A percentile compares a stretch with the other conserved stretches of the same genome.
Evolutionary conservation across 2,329 filamentous ascomycete species (phyloP).

Genomic region (Cladobotryum protrusum): DNA sequence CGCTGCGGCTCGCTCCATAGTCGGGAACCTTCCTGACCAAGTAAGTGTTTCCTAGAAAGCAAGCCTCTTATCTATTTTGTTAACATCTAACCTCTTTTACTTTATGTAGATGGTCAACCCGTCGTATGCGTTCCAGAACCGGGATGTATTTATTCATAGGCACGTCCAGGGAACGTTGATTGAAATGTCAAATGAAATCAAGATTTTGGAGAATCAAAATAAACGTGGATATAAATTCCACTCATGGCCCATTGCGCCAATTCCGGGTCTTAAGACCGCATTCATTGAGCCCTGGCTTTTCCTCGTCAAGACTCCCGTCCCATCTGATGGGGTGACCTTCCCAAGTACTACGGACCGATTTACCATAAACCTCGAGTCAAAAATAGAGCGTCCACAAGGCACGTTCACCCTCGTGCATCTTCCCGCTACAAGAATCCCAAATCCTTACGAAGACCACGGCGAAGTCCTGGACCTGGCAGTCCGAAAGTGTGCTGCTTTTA

Average conservation of each 20-base stretch:
- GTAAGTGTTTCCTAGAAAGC: neutral
- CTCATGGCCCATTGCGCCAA: conserved; percentile 26
- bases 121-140: conserved; percentile 16
- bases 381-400: conserved; percentile 16
- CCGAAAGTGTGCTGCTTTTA: conserved; percentile 25
- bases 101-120: neutral
- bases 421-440: conserved; percentile 20
- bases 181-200: conserved; percentile 28
- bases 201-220: conserved; percentile 21
- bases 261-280: conserved; percentile 22
- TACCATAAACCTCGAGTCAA: conserved; percentile 20
- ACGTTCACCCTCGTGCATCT: conserved; percentile 22
- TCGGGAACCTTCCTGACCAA: neutral
- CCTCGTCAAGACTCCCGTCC: conserved; percentile 21
- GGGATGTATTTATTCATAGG: conserved; percentile 20
- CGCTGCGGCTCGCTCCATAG: no score
- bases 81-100: neutral
- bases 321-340: conserved; percentile 17
- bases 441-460: conserved; percentile 24
- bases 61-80: neutral
- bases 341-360: conserved; percentile 24
- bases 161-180: conserved; percentile 28
- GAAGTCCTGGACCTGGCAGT: conserved; percentile 6
- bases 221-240: conserved; percentile 15
- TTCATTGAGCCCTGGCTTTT: conserved; percentile 29